These are phyloP conservation scores for Petunia secreta DNA, from an alignment of 257 asterid species.

Conservation along the genomic window DNA sequence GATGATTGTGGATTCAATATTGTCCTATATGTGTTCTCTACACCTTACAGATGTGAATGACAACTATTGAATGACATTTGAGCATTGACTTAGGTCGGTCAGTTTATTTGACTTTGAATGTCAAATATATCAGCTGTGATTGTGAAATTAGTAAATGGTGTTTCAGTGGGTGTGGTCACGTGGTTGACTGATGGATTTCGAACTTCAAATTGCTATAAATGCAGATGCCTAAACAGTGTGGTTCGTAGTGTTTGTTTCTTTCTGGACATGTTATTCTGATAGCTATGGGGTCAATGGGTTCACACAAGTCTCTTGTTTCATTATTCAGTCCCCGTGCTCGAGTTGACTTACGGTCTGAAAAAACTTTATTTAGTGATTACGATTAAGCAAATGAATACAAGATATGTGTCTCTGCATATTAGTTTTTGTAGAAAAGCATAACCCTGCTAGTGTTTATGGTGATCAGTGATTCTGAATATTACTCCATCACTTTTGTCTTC, in stretches of 20 bases:
- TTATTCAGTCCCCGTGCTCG: not conserved
- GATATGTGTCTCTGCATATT: not conserved
- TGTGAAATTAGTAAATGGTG: conserved; percentile 20
- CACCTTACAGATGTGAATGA: not conserved
- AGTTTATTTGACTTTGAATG: conserved; percentile 20
- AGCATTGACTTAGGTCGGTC: conserved; percentile 15
- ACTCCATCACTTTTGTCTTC: not conserved
- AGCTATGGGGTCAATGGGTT: conserved; percentile 2
- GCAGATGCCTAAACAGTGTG: not conserved
- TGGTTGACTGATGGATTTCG: conserved; percentile 17
- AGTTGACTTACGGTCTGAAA: not conserved
- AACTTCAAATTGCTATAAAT: not conserved
- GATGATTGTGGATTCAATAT: not conserved
- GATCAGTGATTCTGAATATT: not conserved
- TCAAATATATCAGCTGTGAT: conserved; percentile 22
- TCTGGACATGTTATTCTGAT: not conserved
- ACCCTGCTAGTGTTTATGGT: no score
- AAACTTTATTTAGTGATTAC: not conserved
- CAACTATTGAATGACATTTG: not conserved
- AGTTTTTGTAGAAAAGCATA: not conserved
- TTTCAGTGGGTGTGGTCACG: conserved; percentile 8
- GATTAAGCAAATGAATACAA: not conserved
- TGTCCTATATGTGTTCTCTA: not conserved
- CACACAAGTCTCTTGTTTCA: not conserved
- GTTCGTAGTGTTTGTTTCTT: not conserved